Evolutionary conservation across 208 protist genomes (phyloP).

Genomic region (Tritrichomonas musculus): DNA sequence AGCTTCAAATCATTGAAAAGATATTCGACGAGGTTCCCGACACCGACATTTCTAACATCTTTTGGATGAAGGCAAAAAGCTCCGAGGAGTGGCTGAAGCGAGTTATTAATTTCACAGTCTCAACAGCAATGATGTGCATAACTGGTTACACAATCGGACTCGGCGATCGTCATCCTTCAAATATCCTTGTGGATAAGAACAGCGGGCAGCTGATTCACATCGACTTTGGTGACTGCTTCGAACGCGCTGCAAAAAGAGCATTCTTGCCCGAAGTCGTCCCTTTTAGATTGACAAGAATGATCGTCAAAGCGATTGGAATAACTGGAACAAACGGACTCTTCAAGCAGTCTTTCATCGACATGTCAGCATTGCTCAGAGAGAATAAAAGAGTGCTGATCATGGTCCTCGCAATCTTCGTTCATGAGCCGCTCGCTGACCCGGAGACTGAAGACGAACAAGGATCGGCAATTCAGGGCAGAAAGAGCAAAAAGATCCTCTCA

Average conservation of each 20-base stretch:
- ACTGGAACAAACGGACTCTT: not conserved
- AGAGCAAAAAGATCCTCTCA: not conserved
- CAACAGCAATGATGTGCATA: not conserved
- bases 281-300: constrained; percentile 33
- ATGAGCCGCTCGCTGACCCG: not conserved
- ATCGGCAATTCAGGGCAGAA: not conserved
- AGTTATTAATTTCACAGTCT: not conserved
- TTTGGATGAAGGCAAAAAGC: not conserved
- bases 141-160: constrained; percentile 6
- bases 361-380: not conserved
- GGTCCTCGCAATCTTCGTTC: constrained; percentile 10
- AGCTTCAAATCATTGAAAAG: not conserved
- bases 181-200: not conserved
- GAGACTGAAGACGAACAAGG: not conserved
- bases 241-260: constrained; percentile 38
- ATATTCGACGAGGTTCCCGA: not conserved
- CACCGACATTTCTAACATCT: not conserved
- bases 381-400: not conserved
- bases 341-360: not conserved
- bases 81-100: not conserved
- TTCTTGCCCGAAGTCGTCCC: constrained; percentile 30
- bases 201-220: constrained; percentile 29
- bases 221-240: constrained; percentile 42
- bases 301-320: not conserved
- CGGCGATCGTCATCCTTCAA: not conserved